Base-by-base conservation (phyloP, 768 basidiomycete genomes). In the Hortiboletus flavorubellus region DNA sequence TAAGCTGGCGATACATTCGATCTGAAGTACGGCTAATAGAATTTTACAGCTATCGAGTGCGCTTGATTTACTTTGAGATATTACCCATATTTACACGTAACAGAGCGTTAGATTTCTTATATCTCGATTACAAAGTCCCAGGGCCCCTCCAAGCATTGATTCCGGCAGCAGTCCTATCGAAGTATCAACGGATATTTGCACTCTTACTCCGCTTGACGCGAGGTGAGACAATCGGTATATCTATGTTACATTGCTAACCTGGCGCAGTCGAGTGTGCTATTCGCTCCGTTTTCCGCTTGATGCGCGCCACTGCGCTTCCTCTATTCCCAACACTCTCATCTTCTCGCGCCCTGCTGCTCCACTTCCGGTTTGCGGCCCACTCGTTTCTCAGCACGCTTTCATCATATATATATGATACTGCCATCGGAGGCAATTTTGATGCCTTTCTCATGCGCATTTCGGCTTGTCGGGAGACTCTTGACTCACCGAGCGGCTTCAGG, bases 121-220 rank as follows among this genome's bases (percentile, higher is more conserved):
- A 91, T 65, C 85, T 96, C 75, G 85, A 93, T 59, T 96, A 96
- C 69, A 88, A 88, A 62, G 86, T 91, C n/a, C 91, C 92, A 2
- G 77, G 78, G n/a, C 82, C 91, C 0, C 73, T 96, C 38, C 82
- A 85, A 44, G 78, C 85, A 11, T 66, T 96, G 10, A 87, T 96
- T 33, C 83, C 90, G 2, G 75, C 81, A 1, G 76, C 81, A 5
- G 79, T 89, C 33, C 70, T 94, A n/a, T 85, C 81, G 6, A 95
- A 94, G 67, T 95, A 95, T 65, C 90, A 93, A 59, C 77, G 89
- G 39, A 75, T 94, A 57, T 93, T 93, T 68, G 79, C 87, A 0
- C 85, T 93, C 62, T 79, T 93, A 45, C 73, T 96, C 34, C 80
- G 92, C 31, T 73, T 95, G 39, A 78, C 86, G 63, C 79, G 93